Evolutionary conservation across 1,284 basidiomycete genomes (phyloP).

Genomic region (Sanghuangporus sanghuang): DNA sequence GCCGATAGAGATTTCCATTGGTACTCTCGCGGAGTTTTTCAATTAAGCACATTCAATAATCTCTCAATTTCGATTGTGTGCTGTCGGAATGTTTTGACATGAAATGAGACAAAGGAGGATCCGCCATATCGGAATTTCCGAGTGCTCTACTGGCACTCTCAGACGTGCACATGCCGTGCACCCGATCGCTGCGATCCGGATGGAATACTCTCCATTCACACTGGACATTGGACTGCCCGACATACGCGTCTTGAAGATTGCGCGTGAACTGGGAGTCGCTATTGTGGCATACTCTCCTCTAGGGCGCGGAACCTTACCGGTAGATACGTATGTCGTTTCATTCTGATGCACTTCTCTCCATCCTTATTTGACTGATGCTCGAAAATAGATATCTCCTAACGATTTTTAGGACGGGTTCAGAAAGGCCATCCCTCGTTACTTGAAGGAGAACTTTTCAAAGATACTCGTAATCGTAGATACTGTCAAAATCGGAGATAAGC

Average conservation of each 20-base stretch:
- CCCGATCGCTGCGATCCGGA: conserved; percentile 56
- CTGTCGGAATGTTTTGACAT: not conserved
- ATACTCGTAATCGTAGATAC: conserved; percentile 48
- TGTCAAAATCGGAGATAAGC: conserved; percentile 39
- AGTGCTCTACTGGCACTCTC: conserved; percentile 51
- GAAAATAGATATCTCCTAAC: conserved; percentile 36
- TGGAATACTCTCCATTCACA: conserved; percentile 61
- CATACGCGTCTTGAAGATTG: conserved; percentile 42
- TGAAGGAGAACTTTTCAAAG: conserved; percentile 49
- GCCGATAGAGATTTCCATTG: conserved; percentile 48
- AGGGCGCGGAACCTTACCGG: conserved; percentile 62
- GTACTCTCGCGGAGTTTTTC: conserved; percentile 49
- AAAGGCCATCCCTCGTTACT: conserved; percentile 24
- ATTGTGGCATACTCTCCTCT: conserved; percentile 60
- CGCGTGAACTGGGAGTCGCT: conserved; percentile 45
- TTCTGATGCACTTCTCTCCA: not conserved
- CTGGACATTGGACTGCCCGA: conserved; percentile 46
- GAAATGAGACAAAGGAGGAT: conserved; percentile 48
- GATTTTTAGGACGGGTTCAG: conserved; percentile 51
- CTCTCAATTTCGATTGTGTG: not conserved
- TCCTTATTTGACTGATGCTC: not conserved
- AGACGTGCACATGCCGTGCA: conserved; percentile 58
- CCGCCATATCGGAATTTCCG: conserved; percentile 58
- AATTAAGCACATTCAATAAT: conserved; percentile 31
- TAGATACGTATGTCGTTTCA: conserved; percentile 32